phyloP scores from a whole-genome alignment of 495 filamentous ascomycete genomes.

The Umbilicaria muhlenbergii region DNA sequence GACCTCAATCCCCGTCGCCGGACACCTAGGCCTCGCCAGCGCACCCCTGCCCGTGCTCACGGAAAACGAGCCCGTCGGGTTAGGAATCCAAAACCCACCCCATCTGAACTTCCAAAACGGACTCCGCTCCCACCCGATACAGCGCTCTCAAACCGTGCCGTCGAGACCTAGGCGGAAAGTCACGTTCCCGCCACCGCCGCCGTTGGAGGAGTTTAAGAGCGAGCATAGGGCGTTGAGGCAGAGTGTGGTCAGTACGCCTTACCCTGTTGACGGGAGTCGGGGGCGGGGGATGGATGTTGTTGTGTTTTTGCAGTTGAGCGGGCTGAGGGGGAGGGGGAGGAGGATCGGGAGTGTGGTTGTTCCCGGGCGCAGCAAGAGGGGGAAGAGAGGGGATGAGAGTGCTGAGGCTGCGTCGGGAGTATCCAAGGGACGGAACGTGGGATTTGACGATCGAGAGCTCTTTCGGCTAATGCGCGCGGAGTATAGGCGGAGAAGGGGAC shows the following conservation, averaged over 20 bases:
- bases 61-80: no score
- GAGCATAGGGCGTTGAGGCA: conserved; percentile 5
- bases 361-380: neutral
- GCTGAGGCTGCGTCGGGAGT: conserved; percentile 1
- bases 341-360: conserved; percentile 7
- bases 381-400: neutral
- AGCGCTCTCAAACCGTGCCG: neutral
- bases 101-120: no score
- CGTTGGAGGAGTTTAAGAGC: neutral
- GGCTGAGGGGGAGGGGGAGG: neutral
- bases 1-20: no score
- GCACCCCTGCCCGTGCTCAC: no score
- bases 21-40: no score
- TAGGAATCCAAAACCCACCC: no score
- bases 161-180: conserved; percentile 5
- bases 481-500: conserved; percentile 8
- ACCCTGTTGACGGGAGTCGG: conserved; percentile 5
- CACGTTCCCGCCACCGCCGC: conserved; percentile 7
- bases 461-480: conserved; percentile 9
- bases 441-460: conserved; percentile 15
- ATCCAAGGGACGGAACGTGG: neutral
- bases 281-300: neutral
- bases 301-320: neutral
- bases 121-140: no score
- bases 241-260: conserved; percentile 15